Percentiles rank a stretch among this genome's conserved stretches.
Conservation (phyloP, 352 stramenopile species). For the Phytophthora cryptogea region DNA sequence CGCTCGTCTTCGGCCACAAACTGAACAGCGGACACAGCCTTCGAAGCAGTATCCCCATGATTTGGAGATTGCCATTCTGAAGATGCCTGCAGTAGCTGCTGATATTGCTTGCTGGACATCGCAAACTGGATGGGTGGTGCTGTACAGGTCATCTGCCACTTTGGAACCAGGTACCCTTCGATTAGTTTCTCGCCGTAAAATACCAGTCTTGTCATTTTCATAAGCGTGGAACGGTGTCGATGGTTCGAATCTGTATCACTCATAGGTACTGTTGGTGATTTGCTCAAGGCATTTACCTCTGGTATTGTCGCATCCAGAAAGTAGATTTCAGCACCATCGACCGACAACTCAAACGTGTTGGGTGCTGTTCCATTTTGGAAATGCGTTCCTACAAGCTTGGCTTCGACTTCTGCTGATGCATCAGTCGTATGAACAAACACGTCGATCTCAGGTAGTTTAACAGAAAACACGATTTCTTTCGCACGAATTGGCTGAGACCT, state of each 20-base stretch:
- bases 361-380: conserved; percentile 56
- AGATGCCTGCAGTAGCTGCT: conserved; percentile 69
- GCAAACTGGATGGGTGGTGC: conserved; percentile 77
- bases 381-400: conserved; percentile 50
- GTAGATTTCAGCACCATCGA: conserved; percentile 61
- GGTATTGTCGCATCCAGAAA: conserved; percentile 53
- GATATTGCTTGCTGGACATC: conserved; percentile 66
- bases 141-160: conserved; percentile 68
- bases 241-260: background rate
- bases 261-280: background rate
- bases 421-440: conserved; percentile 67
- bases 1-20: conserved; percentile 72
- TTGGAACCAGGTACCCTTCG: conserved; percentile 40
- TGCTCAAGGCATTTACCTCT: background rate
- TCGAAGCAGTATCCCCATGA: background rate
- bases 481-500: conserved; percentile 1
- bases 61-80: conserved; percentile 46
- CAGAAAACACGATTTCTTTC: conserved; percentile 49
- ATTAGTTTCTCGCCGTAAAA: conserved; percentile 66
- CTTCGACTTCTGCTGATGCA: conserved; percentile 66
- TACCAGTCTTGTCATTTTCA: conserved; percentile 62
- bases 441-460: conserved; percentile 68
- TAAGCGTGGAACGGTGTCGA: conserved; percentile 62
- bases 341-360: conserved; percentile 60
- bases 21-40: conserved; percentile 10